Conservation (phyloP, 1,284 basidiomycete genomes). For the Pseudozyma sp. region DNA sequence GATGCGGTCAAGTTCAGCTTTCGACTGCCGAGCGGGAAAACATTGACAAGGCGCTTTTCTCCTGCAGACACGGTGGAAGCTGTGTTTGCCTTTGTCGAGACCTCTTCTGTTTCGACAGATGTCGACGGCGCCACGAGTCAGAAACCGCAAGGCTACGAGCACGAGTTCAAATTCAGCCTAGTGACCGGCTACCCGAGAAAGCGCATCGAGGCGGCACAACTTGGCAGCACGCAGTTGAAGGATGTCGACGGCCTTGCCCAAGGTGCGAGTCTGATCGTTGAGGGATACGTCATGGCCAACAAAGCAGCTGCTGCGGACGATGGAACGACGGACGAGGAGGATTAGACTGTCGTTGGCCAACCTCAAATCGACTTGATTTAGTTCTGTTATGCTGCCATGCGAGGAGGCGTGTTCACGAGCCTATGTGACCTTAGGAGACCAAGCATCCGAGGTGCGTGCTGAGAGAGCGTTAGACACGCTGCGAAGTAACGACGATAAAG, state of each 20-base stretch:
- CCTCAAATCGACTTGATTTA: too few relatives aligned
- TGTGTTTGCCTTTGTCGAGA: constrained; percentile 58
- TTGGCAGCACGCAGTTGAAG: constrained; percentile 12
- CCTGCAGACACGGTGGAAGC: constrained; percentile 40
- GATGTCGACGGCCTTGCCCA: constrained; percentile 47
- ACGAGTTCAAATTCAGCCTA: constrained; percentile 54
- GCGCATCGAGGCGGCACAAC: constrained; percentile 26
- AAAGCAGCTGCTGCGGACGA: constrained; percentile 18
- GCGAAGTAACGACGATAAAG: too few relatives aligned
- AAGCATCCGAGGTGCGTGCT: too few relatives aligned
- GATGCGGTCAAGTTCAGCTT: constrained; percentile 44
- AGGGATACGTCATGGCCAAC: constrained; percentile 34
- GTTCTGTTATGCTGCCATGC: too few relatives aligned
- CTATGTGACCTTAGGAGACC: too few relatives aligned
- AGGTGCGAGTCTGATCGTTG: constrained; percentile 61
- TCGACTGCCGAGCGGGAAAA: constrained; percentile 58
- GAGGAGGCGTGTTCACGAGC: too few relatives aligned
- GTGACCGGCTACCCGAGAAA: constrained; percentile 60
- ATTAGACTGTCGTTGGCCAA: neutral
- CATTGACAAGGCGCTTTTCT: constrained; percentile 44
- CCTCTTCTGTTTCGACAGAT: constrained; percentile 15
- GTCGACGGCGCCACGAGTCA: neutral
- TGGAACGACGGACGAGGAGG: constrained; percentile 40
- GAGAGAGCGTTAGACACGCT: too few relatives aligned
- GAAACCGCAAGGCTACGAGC: constrained; percentile 43